Base-by-base conservation (phyloP, 2,329 filamentous ascomycete species). In the Lomentospora prolificans region DNA sequence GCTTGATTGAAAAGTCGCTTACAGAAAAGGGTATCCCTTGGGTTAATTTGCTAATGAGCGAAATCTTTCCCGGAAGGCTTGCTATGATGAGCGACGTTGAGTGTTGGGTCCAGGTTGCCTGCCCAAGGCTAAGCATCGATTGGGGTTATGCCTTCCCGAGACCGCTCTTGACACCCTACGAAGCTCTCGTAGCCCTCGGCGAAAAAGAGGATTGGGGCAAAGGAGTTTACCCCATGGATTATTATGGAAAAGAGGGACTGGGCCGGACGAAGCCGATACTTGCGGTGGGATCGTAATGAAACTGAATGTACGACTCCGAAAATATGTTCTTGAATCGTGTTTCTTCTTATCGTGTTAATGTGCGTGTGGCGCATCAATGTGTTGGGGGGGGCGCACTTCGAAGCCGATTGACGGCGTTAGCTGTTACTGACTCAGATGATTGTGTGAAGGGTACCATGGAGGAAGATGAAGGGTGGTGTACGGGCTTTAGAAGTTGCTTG, bases 41-140 rank as follows among this genome's bases (percentile, higher is more conserved):
- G 64, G 81, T 99, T 41, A 92, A 95, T 61, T 69, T 99, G 1
- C 74, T 97, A 8, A 78, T 99, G 3, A 94, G 87, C 60, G 94
- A 99, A 74, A 97, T 99, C 55, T 96, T 97, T 68, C 94, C 95
- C 0, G 91, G 90, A 0, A 99, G 97, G 73, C 72, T 99, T 61
- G 90, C 89, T 0, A 84, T 94, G 76, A 96, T 99, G 90, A 72
- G 74, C 28, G 92, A 97, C 65, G 89, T 99, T 2, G 92, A 96
- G 66, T 95, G 90, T 64, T 99, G 94, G 94, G 92, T 99, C 39
- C 94, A 99, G 71, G 90, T 99, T 53, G 94, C 94, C 4, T 99
- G 94, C 71, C 94, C 94, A n/a, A 76, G 94, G 52, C 67, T 99
- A 67, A 97, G 92, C 69, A 99, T 99, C 62, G 94, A 99, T 72